These are phyloP conservation scores for Clavaria fumosa DNA, from an alignment of 768 basidiomycete genomes.

Conservation along the genomic window DNA sequence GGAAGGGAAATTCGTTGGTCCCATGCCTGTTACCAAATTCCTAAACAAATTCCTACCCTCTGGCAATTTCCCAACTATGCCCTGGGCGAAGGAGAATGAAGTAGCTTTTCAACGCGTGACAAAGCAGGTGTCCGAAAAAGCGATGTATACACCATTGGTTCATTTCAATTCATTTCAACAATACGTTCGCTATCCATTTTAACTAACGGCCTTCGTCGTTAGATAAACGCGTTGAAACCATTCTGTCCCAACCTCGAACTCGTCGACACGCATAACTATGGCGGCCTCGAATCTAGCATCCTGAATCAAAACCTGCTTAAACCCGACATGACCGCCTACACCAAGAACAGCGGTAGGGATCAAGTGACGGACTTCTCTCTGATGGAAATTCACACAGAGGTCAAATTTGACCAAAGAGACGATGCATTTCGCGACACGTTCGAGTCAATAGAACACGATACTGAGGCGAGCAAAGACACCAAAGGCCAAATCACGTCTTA, in stretches of 20 bases:
- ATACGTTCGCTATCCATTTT: no score
- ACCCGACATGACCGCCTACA: background rate
- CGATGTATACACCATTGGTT: no score
- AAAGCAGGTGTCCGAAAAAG: no score
- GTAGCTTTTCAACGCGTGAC: no score
- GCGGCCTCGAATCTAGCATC: background rate
- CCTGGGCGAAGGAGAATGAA: no score
- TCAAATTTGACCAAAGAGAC: background rate
- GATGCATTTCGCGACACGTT: conserved; percentile 5
- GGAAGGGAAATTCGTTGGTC: no score
- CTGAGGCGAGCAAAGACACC: conserved; percentile 5
- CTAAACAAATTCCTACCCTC: no score
- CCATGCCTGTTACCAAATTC: no score
- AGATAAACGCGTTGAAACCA: background rate
- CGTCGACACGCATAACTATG: background rate
- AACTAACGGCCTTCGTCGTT: no score
- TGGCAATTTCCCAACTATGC: no score
- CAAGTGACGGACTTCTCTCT: background rate
- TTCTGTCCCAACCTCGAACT: background rate
- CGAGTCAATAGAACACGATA: conserved; percentile 3
- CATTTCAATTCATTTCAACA: no score
- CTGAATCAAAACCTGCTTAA: background rate
- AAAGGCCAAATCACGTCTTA: conserved; percentile 12
- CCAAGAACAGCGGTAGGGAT: background rate
- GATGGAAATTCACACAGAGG: conserved; percentile 4